Conservation (phyloP, 345 rosid species). For the Salix udensis region DNA sequence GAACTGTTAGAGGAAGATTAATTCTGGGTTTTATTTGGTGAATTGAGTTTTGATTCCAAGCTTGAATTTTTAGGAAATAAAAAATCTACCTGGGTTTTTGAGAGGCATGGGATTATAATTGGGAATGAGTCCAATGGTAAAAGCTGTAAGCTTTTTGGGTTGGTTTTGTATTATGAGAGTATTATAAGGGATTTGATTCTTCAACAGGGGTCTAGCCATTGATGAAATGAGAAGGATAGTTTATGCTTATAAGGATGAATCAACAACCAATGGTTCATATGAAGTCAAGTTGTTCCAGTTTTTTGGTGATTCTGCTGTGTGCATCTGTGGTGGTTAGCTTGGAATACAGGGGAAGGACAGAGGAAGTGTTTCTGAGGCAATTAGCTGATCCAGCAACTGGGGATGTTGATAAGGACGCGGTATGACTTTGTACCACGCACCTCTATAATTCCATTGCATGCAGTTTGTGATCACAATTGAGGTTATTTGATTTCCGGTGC, state of each 20-base stretch:
- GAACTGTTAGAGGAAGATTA: conserved; percentile 9
- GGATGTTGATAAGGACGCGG: conserved; percentile 49
- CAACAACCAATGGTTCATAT: conserved; percentile 27
- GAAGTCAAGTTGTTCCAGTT: conserved; percentile 20
- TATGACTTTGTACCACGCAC: conserved; percentile 24
- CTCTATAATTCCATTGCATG: conserved; percentile 8
- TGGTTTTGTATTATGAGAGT: conserved; percentile 5
- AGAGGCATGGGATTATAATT: neutral
- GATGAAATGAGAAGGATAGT: conserved; percentile 40
- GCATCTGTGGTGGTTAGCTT: conserved; percentile 38
- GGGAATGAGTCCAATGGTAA: neutral
- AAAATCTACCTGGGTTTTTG: neutral
- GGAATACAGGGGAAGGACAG: conserved; percentile 30
- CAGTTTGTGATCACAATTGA: neutral
- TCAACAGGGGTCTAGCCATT: conserved; percentile 20
- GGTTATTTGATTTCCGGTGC: neutral
- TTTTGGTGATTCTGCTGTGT: conserved; percentile 39
- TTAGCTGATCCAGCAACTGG: conserved; percentile 47
- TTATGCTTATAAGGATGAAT: conserved; percentile 21
- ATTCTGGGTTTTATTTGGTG: conserved; percentile 25
- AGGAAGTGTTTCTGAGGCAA: conserved; percentile 40
- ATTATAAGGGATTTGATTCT: conserved; percentile 21
- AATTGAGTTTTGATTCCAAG: conserved; percentile 10
- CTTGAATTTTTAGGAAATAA: conserved; percentile 8
- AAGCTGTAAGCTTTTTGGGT: conserved; percentile 10